Percentiles rank a stretch among this genome's conserved stretches.
Conservation (phyloP, 2,329 filamentous ascomycete species). For the Iodosphaeria phyllophila region DNA sequence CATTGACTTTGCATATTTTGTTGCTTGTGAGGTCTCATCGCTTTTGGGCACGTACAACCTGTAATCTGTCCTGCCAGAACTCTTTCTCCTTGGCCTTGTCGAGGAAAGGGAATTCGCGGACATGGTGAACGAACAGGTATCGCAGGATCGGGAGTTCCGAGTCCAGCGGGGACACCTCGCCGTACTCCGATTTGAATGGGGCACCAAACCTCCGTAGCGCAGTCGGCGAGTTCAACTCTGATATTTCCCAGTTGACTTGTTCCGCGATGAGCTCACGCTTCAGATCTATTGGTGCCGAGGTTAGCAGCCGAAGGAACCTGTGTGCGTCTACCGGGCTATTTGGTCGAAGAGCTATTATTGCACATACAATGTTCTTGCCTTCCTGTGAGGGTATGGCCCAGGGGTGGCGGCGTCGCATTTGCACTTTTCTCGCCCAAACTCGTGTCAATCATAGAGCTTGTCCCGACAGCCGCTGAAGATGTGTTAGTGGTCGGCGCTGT, state of each 20-base stretch:
- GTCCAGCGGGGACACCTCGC: constrained; percentile 82
- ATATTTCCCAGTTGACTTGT: constrained; percentile 80
- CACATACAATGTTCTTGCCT: constrained; percentile 91
- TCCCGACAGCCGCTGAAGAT: too few relatives aligned
- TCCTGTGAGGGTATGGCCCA: constrained; percentile 53
- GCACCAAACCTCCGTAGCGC: constrained; percentile 89
- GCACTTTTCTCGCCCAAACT: too few relatives aligned
- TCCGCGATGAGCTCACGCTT: constrained; percentile 87
- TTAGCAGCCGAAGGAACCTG: background rate
- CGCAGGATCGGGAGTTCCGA: constrained; percentile 85
- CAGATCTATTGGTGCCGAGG: constrained; percentile 42
- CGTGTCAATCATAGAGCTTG: too few relatives aligned
- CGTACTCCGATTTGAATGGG: constrained; percentile 80
- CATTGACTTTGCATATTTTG: too few relatives aligned
- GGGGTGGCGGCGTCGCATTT: constrained; percentile 15
- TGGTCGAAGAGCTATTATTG: too few relatives aligned
- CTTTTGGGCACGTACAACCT: constrained; percentile 57
- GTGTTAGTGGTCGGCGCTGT: too few relatives aligned
- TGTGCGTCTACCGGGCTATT: too few relatives aligned
- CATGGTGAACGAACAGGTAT: constrained; percentile 95
- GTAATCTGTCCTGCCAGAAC: constrained; percentile 97
- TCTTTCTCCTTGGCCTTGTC: constrained; percentile 96
- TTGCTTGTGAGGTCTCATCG: too few relatives aligned
- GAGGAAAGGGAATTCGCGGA: constrained; percentile 93
- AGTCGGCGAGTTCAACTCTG: constrained; percentile 84